Percentiles rank a stretch among this genome's conserved stretches.
Conservation (phyloP, 371 early-diverging fungal genomes). For the Synchytrium microbalum region DNA sequence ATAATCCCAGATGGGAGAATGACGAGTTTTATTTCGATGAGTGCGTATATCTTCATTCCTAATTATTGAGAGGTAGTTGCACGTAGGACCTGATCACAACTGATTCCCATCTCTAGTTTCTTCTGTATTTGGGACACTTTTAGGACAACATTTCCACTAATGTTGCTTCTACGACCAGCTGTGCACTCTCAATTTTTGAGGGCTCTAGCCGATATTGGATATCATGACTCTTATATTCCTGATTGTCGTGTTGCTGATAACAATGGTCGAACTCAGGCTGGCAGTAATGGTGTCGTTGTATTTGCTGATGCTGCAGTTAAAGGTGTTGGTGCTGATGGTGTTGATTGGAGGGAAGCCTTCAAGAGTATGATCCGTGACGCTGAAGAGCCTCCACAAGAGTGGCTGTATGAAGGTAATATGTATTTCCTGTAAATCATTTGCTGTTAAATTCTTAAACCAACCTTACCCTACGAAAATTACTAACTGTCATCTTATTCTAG, state of each 20-base stretch:
- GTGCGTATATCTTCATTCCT: no score
- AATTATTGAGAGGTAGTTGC: no score
- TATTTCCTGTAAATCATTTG: not conserved
- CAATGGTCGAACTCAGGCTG: not conserved
- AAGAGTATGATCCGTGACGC: not conserved
- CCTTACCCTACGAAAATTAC: no score
- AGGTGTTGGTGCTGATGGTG: not conserved
- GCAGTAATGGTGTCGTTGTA: not conserved
- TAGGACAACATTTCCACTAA: not conserved
- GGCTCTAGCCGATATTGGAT: not conserved
- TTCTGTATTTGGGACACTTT: not conserved
- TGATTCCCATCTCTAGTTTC: no score
- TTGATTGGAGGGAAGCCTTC: not conserved
- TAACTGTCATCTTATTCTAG: no score
- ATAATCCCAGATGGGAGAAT: not conserved
- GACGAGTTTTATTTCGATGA: not conserved
- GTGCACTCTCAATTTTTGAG: not conserved
- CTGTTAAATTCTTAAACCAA: no score
- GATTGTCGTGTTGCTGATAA: not conserved
- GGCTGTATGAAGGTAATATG: not conserved
- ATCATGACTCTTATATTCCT: not conserved
- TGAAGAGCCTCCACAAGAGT: not conserved
- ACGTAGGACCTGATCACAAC: no score
- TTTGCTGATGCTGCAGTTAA: not conserved
- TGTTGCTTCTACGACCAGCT: not conserved